Percentiles rank a stretch among this genome's conserved stretches.
Evolutionary conservation across 352 stramenopile genomes (phyloP).

Genomic region (Phytophthora sansomeana): DNA sequence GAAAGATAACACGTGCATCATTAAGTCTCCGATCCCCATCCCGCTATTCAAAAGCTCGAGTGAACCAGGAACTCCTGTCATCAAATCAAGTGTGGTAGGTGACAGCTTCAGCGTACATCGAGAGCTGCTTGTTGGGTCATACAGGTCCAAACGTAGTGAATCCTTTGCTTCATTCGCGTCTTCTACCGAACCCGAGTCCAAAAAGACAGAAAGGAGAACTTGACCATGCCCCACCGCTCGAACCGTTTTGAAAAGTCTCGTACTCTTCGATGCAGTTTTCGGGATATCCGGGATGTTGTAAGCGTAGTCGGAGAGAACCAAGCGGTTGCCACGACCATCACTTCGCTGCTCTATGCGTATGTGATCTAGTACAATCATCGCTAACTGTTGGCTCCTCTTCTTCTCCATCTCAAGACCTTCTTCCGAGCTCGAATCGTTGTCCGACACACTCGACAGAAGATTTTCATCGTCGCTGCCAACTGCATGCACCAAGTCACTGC

Average conservation of each 20-base stretch:
- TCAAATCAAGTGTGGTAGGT: conserved; percentile 2
- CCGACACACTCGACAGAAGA: conserved; percentile 17
- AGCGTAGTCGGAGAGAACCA: conserved; percentile 62
- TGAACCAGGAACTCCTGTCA: conserved; percentile 24
- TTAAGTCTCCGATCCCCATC: conserved; percentile 12
- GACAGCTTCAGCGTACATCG: conserved; percentile 23
- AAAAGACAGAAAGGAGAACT: conserved; percentile 48
- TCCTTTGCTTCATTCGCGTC: not conserved
- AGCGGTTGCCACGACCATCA: conserved; percentile 51
- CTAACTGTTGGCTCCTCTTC: conserved; percentile 35
- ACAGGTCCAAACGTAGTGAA: conserved; percentile 39
- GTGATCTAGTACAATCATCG: conserved; percentile 56
- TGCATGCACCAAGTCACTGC: conserved; percentile 53
- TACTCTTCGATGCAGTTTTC: not conserved
- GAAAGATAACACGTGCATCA: conserved; percentile 55
- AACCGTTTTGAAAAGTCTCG: conserved; percentile 59
- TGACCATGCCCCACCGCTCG: conserved; percentile 44
- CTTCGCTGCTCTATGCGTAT: conserved; percentile 58
- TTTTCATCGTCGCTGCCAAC: conserved; percentile 41
- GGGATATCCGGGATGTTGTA: not conserved
- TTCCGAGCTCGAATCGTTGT: not conserved
- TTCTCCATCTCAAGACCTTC: conserved; percentile 14
- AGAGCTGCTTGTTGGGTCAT: conserved; percentile 57
- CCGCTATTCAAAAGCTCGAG: not conserved
- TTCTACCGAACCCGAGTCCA: not conserved